Base-by-base conservation (phyloP, 805 yeast genomes). In the Brettanomyces naardenensis region DNA sequence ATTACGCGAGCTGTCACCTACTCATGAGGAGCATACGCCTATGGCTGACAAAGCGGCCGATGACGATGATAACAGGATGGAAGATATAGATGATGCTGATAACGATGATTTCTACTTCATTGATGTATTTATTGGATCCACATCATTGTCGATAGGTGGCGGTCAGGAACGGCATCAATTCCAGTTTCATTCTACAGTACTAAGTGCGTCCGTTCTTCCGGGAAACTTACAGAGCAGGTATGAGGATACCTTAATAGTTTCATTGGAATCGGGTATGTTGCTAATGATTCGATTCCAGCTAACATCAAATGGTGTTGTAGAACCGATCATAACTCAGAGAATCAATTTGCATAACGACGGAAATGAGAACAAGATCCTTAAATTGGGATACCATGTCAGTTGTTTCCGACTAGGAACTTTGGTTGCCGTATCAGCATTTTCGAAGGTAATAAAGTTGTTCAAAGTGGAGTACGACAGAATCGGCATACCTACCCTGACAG, bases 211-310 rank as follows among this genome's bases (percentile, higher is more conserved):
- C 10, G 46, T 54, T 4, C 37, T 58, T 1, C 51, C 49, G 6
- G 51, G 54, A 1, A 47, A 45, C 17, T 40, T 35, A 10, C 33
- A 37, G 6, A 45, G 54, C 5, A 31, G 39, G 14, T 38, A 30
- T 10, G 60, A 53, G 37, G 64, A 60, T 36, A 44, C 55, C 1
- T 28, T 61, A 6, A 15, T 59, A 7, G 34, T 56, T 3, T 41
- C 49, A 11, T 37, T 56, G 31, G 35, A 44, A 7, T 38, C 49
- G 3, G 58, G 58, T 3, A 39, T 37, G 23, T 23, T 54, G 3
- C 27, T 55, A 10, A 14, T 55, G 7, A 30, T 56, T 6, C 45
- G 58, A 26, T 40, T 58, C 2, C 39, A 34, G 4, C 22, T 35
- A 2, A 30, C 36, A 6, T 43, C 15, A 6, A 18, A 43, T 6